Evolutionary conservation across 169 alveolate species (phyloP).

Genomic region (Eimeria falciformis): DNA sequence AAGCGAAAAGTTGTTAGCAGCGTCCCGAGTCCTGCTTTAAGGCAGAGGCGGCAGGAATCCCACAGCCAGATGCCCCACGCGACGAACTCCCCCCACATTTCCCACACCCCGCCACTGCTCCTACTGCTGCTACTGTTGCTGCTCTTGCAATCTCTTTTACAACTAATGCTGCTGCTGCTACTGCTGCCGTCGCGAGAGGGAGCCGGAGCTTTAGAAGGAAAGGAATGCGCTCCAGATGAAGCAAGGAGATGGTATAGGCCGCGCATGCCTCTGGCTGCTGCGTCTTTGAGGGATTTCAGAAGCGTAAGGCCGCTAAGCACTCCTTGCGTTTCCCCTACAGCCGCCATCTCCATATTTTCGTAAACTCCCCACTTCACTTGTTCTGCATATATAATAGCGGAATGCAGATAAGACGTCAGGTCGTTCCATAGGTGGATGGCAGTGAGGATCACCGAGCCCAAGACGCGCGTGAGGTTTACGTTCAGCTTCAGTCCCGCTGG

Average conservation of each 20-base stretch:
- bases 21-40: conserved; percentile 43
- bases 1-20: conserved; percentile 39
- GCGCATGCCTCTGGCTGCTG: background rate
- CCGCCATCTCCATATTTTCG: background rate
- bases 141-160: background rate
- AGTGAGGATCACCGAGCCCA: conserved; percentile 71
- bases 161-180: conserved; percentile 27
- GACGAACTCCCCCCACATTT: background rate
- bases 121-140: conserved; percentile 32
- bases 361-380: background rate
- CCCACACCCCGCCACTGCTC: background rate
- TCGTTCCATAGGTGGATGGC: conserved; percentile 60
- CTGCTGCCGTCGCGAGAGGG: conserved; percentile 18
- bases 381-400: conserved; percentile 26
- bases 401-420: conserved; percentile 35
- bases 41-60: conserved; percentile 41
- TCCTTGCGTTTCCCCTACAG: background rate
- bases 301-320: background rate
- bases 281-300: background rate
- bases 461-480: conserved; percentile 57
- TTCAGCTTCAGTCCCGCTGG: conserved; percentile 78
- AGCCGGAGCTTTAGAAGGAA: background rate
- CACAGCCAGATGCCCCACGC: background rate
- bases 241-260: background rate
- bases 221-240: background rate